These are phyloP conservation scores for Nicotiana benthamiana DNA, from an alignment of 257 asterid genomes.

Conservation along the genomic window DNA sequence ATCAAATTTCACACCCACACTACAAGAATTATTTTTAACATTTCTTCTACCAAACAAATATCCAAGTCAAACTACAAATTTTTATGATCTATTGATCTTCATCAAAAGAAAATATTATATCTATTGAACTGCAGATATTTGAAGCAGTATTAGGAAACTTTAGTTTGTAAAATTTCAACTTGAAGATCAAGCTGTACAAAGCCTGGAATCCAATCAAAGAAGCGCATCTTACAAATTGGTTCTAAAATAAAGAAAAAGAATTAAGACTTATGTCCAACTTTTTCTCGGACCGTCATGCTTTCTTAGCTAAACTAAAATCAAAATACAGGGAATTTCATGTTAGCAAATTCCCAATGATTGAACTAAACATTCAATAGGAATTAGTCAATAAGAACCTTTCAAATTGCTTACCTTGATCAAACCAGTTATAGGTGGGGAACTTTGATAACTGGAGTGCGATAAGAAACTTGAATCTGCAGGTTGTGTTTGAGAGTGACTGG, in stretches of 20 bases:
- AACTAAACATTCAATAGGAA: background rate
- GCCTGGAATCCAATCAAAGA: background rate
- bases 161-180: background rate
- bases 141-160: background rate
- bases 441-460: conserved; percentile 30
- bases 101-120: too few relatives aligned
- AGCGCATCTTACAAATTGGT: background rate
- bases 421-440: conserved; percentile 35
- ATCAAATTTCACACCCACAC: too few relatives aligned
- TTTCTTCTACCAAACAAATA: too few relatives aligned
- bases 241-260: background rate
- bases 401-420: conserved; percentile 56
- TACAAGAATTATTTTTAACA: too few relatives aligned
- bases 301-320: background rate
- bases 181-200: background rate
- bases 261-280: background rate
- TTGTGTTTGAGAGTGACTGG: conserved; percentile 26
- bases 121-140: background rate
- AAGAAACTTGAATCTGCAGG: conserved; percentile 23
- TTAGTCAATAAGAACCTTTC: background rate
- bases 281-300: background rate
- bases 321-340: background rate
- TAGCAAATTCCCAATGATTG: background rate
- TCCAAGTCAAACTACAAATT: too few relatives aligned
- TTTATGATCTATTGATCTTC: too few relatives aligned